Evolutionary conservation across 2,329 filamentous ascomycete genomes (phyloP).

Genomic region (Botrytis galanthina): DNA sequence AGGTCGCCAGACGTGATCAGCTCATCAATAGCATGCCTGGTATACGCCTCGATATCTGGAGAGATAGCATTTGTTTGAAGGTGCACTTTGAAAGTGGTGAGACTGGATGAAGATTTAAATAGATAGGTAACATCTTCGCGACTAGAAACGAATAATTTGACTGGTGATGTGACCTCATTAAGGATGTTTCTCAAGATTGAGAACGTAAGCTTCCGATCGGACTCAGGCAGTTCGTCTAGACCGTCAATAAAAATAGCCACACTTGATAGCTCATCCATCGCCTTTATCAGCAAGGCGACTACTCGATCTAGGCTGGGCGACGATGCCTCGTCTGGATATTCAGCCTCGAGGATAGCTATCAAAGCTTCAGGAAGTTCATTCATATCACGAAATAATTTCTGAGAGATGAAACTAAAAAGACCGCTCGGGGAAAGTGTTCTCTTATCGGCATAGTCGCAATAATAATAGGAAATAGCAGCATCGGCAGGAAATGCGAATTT

Average conservation of each 20-base stretch:
- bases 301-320: neutral
- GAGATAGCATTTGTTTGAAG: neutral
- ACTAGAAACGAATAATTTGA: neutral
- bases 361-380: neutral
- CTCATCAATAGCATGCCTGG: neutral
- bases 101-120: neutral
- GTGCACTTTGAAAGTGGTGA: neutral
- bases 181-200: neutral
- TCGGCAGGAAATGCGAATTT: neutral
- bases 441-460: slow-evolving; percentile 25
- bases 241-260: neutral
- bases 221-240: neutral
- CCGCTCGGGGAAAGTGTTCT: slow-evolving; percentile 13
- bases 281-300: neutral
- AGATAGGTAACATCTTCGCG: neutral
- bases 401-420: neutral
- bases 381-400: neutral
- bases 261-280: neutral
- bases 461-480: slow-evolving; percentile 8
- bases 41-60: neutral
- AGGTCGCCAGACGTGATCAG: neutral
- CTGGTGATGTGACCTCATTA: neutral
- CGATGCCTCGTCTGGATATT: neutral
- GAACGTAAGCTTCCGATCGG: neutral
- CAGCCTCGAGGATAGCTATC: neutral